phyloP scores from a whole-genome alignment of 2,329 filamentous ascomycete species.

The Pseudogymnoascus sp. region DNA sequence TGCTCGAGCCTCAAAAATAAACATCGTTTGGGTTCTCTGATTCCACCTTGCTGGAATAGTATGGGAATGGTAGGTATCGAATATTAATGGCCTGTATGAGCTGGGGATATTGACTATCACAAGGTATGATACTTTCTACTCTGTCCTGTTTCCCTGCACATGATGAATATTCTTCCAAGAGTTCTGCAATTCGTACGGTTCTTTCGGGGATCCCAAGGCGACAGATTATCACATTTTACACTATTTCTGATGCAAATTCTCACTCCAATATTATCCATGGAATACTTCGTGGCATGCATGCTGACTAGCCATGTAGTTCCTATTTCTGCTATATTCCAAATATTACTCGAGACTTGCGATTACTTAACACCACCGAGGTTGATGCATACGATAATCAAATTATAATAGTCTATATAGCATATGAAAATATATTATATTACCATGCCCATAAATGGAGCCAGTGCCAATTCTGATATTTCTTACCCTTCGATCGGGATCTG shows the following conservation, averaged over 20 bases:
- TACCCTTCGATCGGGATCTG: not conserved
- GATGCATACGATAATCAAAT: not conserved
- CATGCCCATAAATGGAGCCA: not conserved
- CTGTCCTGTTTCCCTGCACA: constrained; percentile 5
- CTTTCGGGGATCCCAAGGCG: constrained; percentile 19
- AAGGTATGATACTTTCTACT: not conserved
- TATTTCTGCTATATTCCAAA: not conserved
- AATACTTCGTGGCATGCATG: not conserved
- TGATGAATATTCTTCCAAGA: constrained; percentile 24
- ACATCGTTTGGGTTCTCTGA: not conserved
- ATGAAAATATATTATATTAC: not conserved
- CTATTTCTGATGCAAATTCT: constrained; percentile 21
- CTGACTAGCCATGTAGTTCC: not conserved
- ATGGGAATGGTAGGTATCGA: not conserved
- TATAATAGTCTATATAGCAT: not conserved
- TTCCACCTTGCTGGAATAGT: not conserved
- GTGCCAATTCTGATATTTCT: not conserved
- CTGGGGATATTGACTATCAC: not conserved
- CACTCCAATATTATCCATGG: not conserved
- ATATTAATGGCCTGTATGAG: not conserved
- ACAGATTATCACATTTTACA: constrained; percentile 25
- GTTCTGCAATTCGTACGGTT: constrained; percentile 29
- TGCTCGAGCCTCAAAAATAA: constrained; percentile 2
- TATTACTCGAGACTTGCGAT: not conserved
- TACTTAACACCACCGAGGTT: not conserved